Percentiles rank a stretch among this genome's conserved stretches.
phyloP scores from a whole-genome alignment of 208 protist species.

The Leishmania lainsoni region DNA sequence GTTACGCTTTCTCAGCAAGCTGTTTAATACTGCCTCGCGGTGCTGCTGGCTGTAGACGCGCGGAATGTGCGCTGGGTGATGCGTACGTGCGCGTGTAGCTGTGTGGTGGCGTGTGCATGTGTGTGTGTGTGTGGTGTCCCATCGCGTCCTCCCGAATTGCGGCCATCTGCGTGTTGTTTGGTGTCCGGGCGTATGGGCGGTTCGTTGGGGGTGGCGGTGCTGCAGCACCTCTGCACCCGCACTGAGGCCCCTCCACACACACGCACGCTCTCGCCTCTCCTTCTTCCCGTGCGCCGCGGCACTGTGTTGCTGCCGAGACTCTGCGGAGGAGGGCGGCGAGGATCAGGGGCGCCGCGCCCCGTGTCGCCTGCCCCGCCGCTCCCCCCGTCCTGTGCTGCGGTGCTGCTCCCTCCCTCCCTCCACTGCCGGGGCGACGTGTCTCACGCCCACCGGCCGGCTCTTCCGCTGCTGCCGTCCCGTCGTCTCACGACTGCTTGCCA shows the following conservation, averaged over 20 bases:
- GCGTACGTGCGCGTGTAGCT: not conserved
- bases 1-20: conserved; percentile 76
- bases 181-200: not conserved
- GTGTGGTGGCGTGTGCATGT: not conserved
- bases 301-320: not conserved
- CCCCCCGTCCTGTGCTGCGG: not conserved
- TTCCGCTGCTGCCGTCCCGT: not conserved
- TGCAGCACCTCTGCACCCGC: not conserved
- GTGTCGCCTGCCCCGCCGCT: no score
- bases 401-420: no score
- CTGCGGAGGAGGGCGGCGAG: not conserved
- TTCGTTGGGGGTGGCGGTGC: not conserved
- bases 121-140: no score
- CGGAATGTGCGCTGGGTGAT: not conserved
- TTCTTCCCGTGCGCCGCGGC: not conserved
- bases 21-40: conserved; percentile 73
- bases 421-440: not conserved
- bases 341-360: no score
- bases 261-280: not conserved
- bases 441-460: no score
- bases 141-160: no score
- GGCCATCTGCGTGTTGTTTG: no score
- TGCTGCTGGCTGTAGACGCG: conserved; percentile 48
- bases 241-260: not conserved
- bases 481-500: no score